Evolutionary conservation across 164 flowering plant species (phyloP).

Genomic region (Saururus chinensis): DNA sequence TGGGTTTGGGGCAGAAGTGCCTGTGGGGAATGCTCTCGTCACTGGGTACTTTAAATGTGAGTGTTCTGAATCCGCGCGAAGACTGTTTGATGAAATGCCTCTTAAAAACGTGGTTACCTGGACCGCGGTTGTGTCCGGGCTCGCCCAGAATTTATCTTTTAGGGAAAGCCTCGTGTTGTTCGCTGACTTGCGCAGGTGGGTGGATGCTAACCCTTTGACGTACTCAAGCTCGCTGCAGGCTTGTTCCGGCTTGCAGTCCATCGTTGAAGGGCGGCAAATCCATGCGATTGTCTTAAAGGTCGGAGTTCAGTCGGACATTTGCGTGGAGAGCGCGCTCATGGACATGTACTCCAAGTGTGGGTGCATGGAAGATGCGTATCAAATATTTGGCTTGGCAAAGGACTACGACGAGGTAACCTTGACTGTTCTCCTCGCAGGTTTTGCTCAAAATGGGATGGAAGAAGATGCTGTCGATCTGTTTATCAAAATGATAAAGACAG

Average conservation of each 20-base stretch:
- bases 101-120: slow-evolving; percentile 70
- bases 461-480: slow-evolving; percentile 66
- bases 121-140: slow-evolving; percentile 81
- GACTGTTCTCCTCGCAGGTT: slow-evolving; percentile 76
- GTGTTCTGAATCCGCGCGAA: slow-evolving; percentile 25
- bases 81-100: slow-evolving; percentile 56
- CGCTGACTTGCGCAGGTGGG: slow-evolving; percentile 34
- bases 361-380: slow-evolving; percentile 48
- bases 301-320: slow-evolving; percentile 52
- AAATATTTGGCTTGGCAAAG: slow-evolving; percentile 50
- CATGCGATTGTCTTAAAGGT: slow-evolving; percentile 55
- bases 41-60: slow-evolving; percentile 60
- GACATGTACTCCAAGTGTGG: slow-evolving; percentile 87
- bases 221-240: slow-evolving; percentile 52
- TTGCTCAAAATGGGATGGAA: slow-evolving; percentile 80
- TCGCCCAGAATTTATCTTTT: slow-evolving; percentile 42
- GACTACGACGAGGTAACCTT: slow-evolving; percentile 59
- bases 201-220: slow-evolving; percentile 55
- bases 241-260: slow-evolving; percentile 57
- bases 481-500: slow-evolving; percentile 37
- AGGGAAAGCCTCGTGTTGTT: slow-evolving; percentile 54
- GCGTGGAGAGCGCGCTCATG: slow-evolving; percentile 77
- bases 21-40: slow-evolving; percentile 71
- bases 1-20: slow-evolving; percentile 49
- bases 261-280: slow-evolving; percentile 61